These are phyloP conservation scores for Aspergillus sp. DNA, from an alignment of 2,329 filamentous ascomycete genomes.

Conservation along the genomic window DNA sequence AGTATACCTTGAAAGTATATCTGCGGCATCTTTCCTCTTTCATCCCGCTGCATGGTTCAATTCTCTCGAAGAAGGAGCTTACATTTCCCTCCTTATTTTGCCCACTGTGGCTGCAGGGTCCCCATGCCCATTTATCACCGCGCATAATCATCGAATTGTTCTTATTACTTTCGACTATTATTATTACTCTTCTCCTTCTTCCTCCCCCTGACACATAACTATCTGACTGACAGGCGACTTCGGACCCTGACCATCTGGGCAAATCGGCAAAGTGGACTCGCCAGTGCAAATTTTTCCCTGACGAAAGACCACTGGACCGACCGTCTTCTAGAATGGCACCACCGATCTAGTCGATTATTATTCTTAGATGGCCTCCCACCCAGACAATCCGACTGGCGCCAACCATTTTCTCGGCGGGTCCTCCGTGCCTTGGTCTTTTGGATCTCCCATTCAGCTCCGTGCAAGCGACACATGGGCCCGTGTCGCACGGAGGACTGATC, in stretches of 20 bases:
- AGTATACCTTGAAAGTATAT: too few species aligned
- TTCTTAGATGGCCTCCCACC: not conserved
- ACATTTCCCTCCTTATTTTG: too few species aligned
- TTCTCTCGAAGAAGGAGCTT: too few species aligned
- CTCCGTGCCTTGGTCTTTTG: not conserved
- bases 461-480: not conserved
- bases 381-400: not conserved
- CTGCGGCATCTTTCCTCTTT: too few species aligned
- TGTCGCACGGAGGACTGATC: constrained; percentile 7
- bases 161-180: not conserved
- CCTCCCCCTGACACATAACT: not conserved
- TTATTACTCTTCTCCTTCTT: not conserved
- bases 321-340: constrained; percentile 1
- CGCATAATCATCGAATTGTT: not conserved
- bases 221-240: not conserved
- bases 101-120: not conserved
- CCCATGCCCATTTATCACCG: too few species aligned
- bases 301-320: not conserved
- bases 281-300: not conserved
- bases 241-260: not conserved
- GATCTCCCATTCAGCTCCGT: not conserved
- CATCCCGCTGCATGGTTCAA: too few species aligned
- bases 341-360: not conserved
- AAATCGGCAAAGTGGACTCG: not conserved
- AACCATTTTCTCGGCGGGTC: not conserved